Conservation (phyloP, 1,139 yeast genomes). For the Yamadazyma kanchanaburiensis region DNA sequence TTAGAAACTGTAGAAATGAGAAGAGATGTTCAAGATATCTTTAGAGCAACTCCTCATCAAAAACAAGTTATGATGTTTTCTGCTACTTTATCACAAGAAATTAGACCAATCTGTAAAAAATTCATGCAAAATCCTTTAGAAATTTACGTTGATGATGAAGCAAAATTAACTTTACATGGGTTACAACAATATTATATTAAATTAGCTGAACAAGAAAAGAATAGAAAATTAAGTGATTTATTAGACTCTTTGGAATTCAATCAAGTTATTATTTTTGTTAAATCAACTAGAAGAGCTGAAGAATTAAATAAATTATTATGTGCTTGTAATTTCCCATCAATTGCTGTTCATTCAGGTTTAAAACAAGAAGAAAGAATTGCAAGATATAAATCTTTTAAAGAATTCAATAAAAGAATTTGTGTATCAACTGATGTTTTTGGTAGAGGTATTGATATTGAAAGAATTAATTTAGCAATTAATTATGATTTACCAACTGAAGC, state of each 20-base stretch:
- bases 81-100: constrained; percentile 91
- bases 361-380: constrained; percentile 98
- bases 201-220: constrained; percentile 87
- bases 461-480: constrained; percentile 96
- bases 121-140: constrained; percentile 98
- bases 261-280: constrained; percentile 96
- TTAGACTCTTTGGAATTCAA: constrained; percentile 94
- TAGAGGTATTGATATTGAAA: constrained; percentile 98
- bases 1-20: constrained; percentile 92
- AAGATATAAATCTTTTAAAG: constrained; percentile 93
- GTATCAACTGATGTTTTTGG: constrained; percentile 98
- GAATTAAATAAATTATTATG: constrained; percentile 86
- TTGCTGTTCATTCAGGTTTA: constrained; percentile 94
- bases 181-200: constrained; percentile 94
- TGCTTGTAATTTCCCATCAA: constrained; percentile 95
- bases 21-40: constrained; percentile 97
- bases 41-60: constrained; percentile 96
- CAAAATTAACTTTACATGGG: constrained; percentile 96
- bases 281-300: constrained; percentile 87
- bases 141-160: constrained; percentile 96
- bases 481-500: constrained; percentile 91
- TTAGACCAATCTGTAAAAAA: constrained; percentile 95
- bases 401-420: constrained; percentile 97
- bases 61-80: constrained; percentile 99
- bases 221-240: constrained; percentile 87